phyloP scores from a whole-genome alignment of 306 rosid species.

The Parietaria judaica region DNA sequence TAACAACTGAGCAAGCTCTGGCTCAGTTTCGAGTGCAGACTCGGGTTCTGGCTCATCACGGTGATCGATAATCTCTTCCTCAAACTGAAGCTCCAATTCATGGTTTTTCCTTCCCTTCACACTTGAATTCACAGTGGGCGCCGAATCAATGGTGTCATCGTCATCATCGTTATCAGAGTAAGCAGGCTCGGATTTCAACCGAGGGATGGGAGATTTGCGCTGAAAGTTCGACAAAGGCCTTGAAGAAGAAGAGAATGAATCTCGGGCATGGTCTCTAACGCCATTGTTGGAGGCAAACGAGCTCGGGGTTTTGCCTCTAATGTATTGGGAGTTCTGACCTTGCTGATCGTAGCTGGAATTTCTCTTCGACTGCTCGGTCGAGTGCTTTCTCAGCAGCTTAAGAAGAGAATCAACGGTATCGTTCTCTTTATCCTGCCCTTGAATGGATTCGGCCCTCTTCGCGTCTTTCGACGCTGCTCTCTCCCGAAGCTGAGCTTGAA shows the following conservation, averaged over 20 bases:
- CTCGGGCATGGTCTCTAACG: conserved; percentile 45
- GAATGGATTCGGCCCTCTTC: conserved; percentile 53
- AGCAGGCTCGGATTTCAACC: conserved; percentile 49
- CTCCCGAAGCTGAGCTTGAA: conserved; percentile 83
- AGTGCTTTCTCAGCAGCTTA: conserved; percentile 72
- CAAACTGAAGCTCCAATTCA: conserved; percentile 22
- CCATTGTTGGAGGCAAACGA: conserved; percentile 36
- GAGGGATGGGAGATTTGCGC: conserved; percentile 80
- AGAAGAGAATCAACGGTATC: conserved; percentile 89
- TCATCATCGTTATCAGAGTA: conserved; percentile 13
- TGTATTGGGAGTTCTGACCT: conserved; percentile 33
- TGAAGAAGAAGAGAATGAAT: conserved; percentile 26
- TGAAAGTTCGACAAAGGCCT: conserved; percentile 80
- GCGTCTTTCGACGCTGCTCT: conserved; percentile 70
- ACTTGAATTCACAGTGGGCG: conserved; percentile 25
- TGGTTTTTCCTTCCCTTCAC: conserved; percentile 28
- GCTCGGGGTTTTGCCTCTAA: conserved; percentile 29
- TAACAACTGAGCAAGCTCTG: conserved; percentile 36
- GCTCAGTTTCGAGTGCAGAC: conserved; percentile 19
- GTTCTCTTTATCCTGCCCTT: conserved; percentile 51
- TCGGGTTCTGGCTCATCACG: conserved; percentile 31
- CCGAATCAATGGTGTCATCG: conserved; percentile 22
- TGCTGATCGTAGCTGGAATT: conserved; percentile 37
- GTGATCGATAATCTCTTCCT: conserved; percentile 11
- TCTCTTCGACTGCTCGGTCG: conserved; percentile 69